Evolutionary conservation across 2,329 filamentous ascomycete genomes (phyloP), one percentile per base, ranked within the genome.

Genomic region (Penicillium fuscoglaucum): DNA sequence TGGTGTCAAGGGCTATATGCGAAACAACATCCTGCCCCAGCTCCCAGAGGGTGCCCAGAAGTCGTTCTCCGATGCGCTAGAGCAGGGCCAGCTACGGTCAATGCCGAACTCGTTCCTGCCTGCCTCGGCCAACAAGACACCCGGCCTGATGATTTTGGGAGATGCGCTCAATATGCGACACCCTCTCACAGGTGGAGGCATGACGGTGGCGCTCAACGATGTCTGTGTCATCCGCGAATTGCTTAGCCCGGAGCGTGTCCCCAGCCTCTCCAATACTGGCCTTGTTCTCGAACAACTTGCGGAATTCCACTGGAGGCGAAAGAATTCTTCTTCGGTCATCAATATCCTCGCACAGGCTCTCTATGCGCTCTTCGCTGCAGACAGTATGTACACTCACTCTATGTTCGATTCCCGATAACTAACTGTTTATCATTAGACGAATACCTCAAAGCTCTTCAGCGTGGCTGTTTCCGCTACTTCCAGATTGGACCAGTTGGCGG

Each of bases 81-180:
- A 90, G 49, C 85, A 88, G 64, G 90, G 90, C 68, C 87, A 87
- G 66, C 85, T 97, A 60, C 88, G 91, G 17, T 91, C 87, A 67
- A 99, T 99, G 95, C 95, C 95, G 52, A 99, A 98, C 78, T 93
- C 89, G 61, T 99, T 90, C 82, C 85, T 99, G 2, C 93, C 95
- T 6, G 86, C 95, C 0, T 84, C 86, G 0, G 90, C 89, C 60
- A 89, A 90, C 71, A 84, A 82, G 45, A 83, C 84, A 12, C 84
- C 87, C 1, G 91, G 91, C 4, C 78, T 96, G 60, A 82, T 96
- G 49, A 80, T 99, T 37, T 83, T 98, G 9, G 95, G 95, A 59
- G 95, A 99, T 73, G 93, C 95, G 15, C 88, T 96, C 83, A 99
- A 99, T 80, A 99, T 99, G 95, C 90, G 95, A n/a, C 95, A 99